These are phyloP conservation scores for Stipa capillata DNA, from an alignment of 176 grass and related monocot species.

Conservation along the genomic window DNA sequence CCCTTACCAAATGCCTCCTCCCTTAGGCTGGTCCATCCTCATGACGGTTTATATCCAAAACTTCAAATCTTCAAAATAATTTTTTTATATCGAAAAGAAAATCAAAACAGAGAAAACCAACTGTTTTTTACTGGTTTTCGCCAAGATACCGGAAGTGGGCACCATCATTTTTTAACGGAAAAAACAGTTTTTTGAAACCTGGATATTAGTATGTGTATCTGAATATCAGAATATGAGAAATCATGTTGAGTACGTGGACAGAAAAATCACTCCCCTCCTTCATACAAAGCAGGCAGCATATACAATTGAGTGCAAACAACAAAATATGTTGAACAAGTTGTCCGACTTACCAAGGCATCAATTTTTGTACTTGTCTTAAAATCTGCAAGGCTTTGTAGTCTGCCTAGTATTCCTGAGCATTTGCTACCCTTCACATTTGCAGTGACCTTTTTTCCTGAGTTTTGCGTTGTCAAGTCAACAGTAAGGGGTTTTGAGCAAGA, in stretches of 20 bases:
- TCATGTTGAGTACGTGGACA: not conserved
- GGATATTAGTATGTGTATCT: not conserved
- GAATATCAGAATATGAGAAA: not conserved
- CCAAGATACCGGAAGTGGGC: not conserved
- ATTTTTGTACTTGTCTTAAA: slow-evolving; percentile 96
- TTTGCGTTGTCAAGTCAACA: slow-evolving; percentile 58
- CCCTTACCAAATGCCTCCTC: not conserved
- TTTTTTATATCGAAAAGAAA: too few relatives aligned
- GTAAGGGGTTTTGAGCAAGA: slow-evolving; percentile 78
- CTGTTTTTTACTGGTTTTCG: not conserved
- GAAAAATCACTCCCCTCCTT: not conserved
- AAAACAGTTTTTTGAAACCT: not conserved
- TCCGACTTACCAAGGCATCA: slow-evolving; percentile 76
- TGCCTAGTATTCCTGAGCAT: slow-evolving; percentile 69
- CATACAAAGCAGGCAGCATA: slow-evolving; percentile 1
- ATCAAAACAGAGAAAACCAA: too few relatives aligned
- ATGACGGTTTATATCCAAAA: not conserved
- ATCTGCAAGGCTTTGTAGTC: slow-evolving; percentile 47
- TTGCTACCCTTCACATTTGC: slow-evolving; percentile 47
- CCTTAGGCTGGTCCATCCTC: not conserved
- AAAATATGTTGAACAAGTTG: not conserved
- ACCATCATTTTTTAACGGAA: not conserved
- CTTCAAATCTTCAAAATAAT: not conserved
- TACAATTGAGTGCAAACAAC: not conserved
- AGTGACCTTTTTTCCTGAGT: slow-evolving; percentile 28